Percentiles rank a stretch among this genome's conserved stretches.
phyloP scores from a whole-genome alignment of 768 basidiomycete genomes.

The Collybia mongolica region DNA sequence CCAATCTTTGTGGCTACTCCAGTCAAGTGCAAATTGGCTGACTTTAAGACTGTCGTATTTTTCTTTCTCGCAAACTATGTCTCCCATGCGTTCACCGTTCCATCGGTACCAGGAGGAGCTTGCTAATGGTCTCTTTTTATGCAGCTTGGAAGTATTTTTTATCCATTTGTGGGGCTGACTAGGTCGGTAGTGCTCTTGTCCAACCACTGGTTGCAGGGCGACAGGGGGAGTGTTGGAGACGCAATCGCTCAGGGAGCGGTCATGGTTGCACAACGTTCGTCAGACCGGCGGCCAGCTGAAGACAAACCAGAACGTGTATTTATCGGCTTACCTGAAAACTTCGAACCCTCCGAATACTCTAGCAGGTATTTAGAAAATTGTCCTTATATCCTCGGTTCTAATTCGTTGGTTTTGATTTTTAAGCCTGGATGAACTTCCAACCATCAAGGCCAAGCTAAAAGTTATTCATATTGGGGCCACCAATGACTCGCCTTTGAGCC shows the following conservation, averaged over 20 bases:
- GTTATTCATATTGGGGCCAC: not conserved
- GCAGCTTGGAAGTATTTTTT: not conserved
- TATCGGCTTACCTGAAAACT: not conserved
- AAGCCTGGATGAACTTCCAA: not conserved
- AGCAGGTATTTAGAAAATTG: no score
- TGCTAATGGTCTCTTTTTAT: not conserved
- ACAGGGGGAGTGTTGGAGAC: not conserved
- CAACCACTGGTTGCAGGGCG: not conserved
- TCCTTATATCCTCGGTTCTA: not conserved
- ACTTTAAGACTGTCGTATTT: constrained; percentile 2
- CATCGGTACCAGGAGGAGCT: not conserved
- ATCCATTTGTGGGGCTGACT: not conserved
- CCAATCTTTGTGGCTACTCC: no score
- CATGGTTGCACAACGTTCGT: not conserved
- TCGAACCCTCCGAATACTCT: not conserved
- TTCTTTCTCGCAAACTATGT: not conserved
- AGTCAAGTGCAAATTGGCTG: no score
- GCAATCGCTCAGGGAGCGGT: not conserved
- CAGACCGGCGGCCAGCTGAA: not conserved
- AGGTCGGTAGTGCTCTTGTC: not conserved
- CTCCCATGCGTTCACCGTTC: not conserved
- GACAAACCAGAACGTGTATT: no score
- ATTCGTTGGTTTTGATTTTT: not conserved
- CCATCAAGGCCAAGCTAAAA: not conserved
- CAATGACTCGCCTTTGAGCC: no score